phyloP scores from a whole-genome alignment of 1,284 basidiomycete species.

The Stereum hirsutum region DNA sequence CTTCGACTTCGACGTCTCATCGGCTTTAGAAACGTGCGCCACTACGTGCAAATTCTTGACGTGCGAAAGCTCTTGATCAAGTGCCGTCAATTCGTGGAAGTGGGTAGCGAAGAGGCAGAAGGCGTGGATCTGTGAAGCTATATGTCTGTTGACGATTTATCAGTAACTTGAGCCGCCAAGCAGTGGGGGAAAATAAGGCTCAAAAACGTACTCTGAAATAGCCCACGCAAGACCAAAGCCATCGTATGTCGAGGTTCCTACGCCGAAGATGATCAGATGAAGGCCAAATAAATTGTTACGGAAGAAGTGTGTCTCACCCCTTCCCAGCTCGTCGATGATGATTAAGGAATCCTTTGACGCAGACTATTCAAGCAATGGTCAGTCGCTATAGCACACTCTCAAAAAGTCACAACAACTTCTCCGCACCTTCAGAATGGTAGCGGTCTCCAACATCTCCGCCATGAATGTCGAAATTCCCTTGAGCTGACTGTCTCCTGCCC shows the following conservation, averaged over 20 bases:
- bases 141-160: constrained; percentile 49
- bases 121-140: constrained; percentile 84
- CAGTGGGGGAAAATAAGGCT: not conserved
- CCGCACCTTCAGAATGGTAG: constrained; percentile 81
- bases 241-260: constrained; percentile 96
- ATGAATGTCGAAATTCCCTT: constrained; percentile 99
- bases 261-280: not conserved
- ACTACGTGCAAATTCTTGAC: constrained; percentile 96
- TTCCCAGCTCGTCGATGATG: constrained; percentile 96
- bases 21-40: constrained; percentile 72
- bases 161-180: not conserved
- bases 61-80: constrained; percentile 79
- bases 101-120: constrained; percentile 98
- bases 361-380: too few species aligned
- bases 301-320: constrained; percentile 54
- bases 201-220: constrained; percentile 80
- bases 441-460: constrained; percentile 99
- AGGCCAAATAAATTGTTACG: not conserved
- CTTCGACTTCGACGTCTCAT: constrained; percentile 49
- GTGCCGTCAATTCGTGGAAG: constrained; percentile 93
- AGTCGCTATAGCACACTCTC: not conserved
- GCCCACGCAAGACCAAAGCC: constrained; percentile 99
- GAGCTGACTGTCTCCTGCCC: constrained; percentile 94
- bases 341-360: constrained; percentile 91
- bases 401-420: constrained; percentile 15